Percentiles rank a stretch among this genome's conserved stretches.
Evolutionary conservation across 352 stramenopile species (phyloP).

Genomic region (Globisporangium cederbergense): DNA sequence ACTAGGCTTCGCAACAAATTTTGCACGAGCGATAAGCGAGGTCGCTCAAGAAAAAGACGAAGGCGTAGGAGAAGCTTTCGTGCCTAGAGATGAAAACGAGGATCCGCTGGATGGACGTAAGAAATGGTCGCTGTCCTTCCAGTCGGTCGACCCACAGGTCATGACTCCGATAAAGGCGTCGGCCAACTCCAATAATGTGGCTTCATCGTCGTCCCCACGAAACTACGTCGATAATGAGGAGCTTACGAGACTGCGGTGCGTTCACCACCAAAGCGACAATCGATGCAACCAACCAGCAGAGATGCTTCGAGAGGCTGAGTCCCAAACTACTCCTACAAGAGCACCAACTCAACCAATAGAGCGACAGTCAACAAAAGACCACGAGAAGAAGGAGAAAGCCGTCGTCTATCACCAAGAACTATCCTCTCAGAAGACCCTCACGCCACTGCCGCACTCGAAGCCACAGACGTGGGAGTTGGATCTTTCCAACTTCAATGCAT

Average conservation of each 20-base stretch:
- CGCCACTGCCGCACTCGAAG: slow-evolving; percentile 10
- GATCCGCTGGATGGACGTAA: background rate
- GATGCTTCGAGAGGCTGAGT: background rate
- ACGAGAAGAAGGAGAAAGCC: background rate
- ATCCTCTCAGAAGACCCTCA: background rate
- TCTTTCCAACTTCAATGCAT: slow-evolving; percentile 62
- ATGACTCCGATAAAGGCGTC: background rate
- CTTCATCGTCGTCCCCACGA: background rate
- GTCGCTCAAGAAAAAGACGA: background rate
- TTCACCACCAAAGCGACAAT: background rate
- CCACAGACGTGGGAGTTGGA: slow-evolving; percentile 49
- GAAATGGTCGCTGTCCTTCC: background rate
- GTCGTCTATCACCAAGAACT: background rate
- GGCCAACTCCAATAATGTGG: background rate
- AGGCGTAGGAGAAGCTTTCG: background rate
- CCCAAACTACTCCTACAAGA: background rate
- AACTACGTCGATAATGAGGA: background rate
- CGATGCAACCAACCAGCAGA: background rate
- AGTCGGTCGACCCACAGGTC: background rate
- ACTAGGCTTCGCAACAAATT: no score
- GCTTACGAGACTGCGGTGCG: background rate
- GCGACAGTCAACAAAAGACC: background rate
- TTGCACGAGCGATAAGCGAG: background rate
- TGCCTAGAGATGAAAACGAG: background rate
- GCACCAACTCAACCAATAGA: background rate